These are phyloP conservation scores for Lineolata rhizophorae DNA, from an alignment of 495 filamentous ascomycete genomes.

Conservation along the genomic window DNA sequence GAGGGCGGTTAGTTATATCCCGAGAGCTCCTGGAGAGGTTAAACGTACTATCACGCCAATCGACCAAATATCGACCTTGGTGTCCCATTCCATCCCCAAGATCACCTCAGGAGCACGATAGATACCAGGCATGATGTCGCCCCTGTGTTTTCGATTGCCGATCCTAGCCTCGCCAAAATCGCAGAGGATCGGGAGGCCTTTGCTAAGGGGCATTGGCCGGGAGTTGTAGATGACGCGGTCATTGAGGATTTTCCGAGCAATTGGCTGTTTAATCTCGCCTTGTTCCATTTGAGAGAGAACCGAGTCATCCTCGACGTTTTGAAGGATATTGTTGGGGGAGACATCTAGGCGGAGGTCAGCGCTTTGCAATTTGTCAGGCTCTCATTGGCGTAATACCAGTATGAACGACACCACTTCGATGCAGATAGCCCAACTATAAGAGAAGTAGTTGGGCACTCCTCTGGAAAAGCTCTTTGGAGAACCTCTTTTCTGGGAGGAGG, in stretches of 20 bases:
- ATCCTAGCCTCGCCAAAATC: background rate
- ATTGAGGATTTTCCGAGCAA: conserved; percentile 14
- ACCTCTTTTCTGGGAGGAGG: background rate
- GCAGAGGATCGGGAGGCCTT: background rate
- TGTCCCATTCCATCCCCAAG: background rate
- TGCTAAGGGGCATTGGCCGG: conserved; percentile 2
- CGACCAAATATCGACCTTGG: background rate
- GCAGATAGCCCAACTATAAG: conserved; percentile 1
- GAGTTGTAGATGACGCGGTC: conserved; percentile 16
- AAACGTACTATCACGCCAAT: background rate
- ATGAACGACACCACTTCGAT: background rate
- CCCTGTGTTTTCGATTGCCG: background rate
- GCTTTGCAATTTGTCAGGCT: too few relatives aligned
- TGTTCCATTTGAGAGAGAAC: conserved; percentile 4
- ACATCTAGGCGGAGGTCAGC: too few relatives aligned
- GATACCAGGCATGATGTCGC: background rate
- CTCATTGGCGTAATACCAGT: conserved; percentile 16
- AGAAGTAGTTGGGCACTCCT: background rate
- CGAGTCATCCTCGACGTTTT: conserved; percentile 5
- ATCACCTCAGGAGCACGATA: background rate
- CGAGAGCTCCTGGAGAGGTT: background rate
- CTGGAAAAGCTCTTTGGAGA: background rate
- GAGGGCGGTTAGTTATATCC: background rate
- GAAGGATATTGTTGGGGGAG: conserved; percentile 19
- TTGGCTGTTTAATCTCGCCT: conserved; percentile 13